phyloP scores from a whole-genome alignment of 352 stramenopile species.

The Pythium plurisporium region DNA sequence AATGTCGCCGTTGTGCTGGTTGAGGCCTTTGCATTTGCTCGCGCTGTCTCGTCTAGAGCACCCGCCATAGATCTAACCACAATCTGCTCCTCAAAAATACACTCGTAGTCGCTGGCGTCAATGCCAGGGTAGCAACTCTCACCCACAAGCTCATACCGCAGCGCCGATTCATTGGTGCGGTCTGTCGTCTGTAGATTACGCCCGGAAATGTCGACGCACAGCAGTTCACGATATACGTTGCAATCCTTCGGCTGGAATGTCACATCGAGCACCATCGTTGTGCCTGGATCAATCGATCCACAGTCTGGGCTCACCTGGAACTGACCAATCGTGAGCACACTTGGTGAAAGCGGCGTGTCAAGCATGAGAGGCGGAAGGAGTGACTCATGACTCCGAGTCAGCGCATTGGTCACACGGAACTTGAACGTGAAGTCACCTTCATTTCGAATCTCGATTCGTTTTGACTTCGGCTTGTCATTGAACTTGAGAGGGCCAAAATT shows the following conservation, averaged over 20 bases:
- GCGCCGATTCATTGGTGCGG: conserved; percentile 29
- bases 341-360: conserved; percentile 33
- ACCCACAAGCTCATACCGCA: conserved; percentile 86
- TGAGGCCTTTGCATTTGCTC: neutral
- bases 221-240: conserved; percentile 59
- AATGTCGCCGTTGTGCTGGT: conserved; percentile 3
- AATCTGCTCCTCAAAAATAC: conserved; percentile 95
- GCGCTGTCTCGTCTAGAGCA: neutral
- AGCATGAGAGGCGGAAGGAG: conserved; percentile 24
- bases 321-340: conserved; percentile 53
- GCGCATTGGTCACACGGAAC: conserved; percentile 47
- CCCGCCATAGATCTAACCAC: conserved; percentile 75
- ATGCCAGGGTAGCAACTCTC: conserved; percentile 94
- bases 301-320: conserved; percentile 78
- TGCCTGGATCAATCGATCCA: conserved; percentile 82
- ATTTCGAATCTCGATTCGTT: conserved; percentile 89
- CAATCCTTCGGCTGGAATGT: conserved; percentile 78
- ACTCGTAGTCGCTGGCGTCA: conserved; percentile 78
- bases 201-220: conserved; percentile 76
- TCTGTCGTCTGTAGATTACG: conserved; percentile 41
- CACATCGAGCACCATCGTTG: conserved; percentile 65
- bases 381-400: neutral
- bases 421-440: conserved; percentile 92
- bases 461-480: conserved; percentile 69
- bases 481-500: conserved; percentile 93